Evolutionary conservation across 371 early-diverging fungal species (phyloP).

Genomic region (Capniomyces stellatus): DNA sequence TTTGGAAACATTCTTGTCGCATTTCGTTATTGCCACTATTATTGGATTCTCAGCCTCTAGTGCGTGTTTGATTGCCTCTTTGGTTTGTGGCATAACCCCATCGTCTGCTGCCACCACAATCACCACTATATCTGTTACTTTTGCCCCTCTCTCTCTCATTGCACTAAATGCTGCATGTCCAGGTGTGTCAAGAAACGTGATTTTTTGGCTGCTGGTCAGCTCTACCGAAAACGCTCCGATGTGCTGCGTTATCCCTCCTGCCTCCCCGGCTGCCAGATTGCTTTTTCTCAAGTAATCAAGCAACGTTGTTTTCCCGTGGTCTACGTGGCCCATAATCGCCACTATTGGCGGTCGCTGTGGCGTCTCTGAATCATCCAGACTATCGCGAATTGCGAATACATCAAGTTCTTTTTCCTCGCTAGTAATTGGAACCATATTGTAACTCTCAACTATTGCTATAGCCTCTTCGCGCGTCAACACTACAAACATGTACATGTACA

Average conservation of each 20-base stretch:
- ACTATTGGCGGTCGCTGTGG: conserved; percentile 78
- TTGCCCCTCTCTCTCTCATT: conserved; percentile 84
- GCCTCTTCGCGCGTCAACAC: conserved; percentile 71
- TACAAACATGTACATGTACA: neutral
- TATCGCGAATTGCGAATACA: conserved; percentile 15
- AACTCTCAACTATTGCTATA: conserved; percentile 65
- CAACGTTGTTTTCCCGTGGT: conserved; percentile 95
- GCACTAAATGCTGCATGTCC: conserved; percentile 92
- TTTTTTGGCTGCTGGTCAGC: conserved; percentile 10
- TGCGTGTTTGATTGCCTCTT: conserved; percentile 86
- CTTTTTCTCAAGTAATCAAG: conserved; percentile 84
- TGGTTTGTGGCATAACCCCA: conserved; percentile 93
- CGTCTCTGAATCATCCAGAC: conserved; percentile 46
- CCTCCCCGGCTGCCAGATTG: conserved; percentile 81
- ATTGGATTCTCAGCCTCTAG: conserved; percentile 75
- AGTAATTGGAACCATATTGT: conserved; percentile 66
- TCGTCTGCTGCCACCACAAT: conserved; percentile 94
- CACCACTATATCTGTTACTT: conserved; percentile 84
- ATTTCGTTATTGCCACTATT: conserved; percentile 91
- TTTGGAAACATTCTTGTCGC: conserved; percentile 76
- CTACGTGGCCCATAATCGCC: conserved; percentile 97
- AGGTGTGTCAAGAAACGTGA: conserved; percentile 92
- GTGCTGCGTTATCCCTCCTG: conserved; percentile 95
- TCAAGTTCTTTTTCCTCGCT: conserved; percentile 17
- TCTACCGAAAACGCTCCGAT: conserved; percentile 91